Evolutionary conservation across 768 basidiomycete genomes (phyloP), one percentile per base, ranked within the genome.

Genomic region (Serpula lacrymans): DNA sequence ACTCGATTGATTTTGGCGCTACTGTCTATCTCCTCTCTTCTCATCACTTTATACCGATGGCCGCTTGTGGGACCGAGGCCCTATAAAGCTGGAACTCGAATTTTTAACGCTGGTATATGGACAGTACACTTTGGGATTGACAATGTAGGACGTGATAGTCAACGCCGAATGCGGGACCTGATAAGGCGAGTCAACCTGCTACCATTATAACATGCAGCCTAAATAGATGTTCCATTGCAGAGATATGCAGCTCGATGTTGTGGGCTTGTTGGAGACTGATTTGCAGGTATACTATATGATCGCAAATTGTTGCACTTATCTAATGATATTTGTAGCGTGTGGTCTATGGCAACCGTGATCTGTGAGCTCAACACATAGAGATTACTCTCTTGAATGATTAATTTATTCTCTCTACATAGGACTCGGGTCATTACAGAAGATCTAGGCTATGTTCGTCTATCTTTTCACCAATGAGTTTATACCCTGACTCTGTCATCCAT

Each of bases 81-180:
- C 3, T 80, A 78, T 61, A 79, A 79, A 39, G 64, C 78, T 20
- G 79, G 77, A 3, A 71, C 80, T 12, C 69, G 85, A 22, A 71
- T 87, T n/a, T 66, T 92, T 30, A 83, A 80, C 14, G 82, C 85
- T 4, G 91, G 87, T 3, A 89, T 94, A 21, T 94, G 90, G 91
- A 90, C 92, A 1, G 72, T 95, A 18, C 92, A 95, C 59, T 95
- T 95, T 55, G 92, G 92, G 1, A 68, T 82, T 14, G 62, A 62
- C 40, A 65, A 61, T 13, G 49, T 39, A 20, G 61, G 63, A n/a
- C 55, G 58, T 29, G 60, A 64, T 32, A 63, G 61, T 37, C 60
- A 63, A 27, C 60, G 56, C 25, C 60, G 54, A 22, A 57, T 62
- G 33, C 59, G 62, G 27, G 61, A 61, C 13, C 46, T 39, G 79